phyloP scores from a whole-genome alignment of 2,329 filamentous ascomycete genomes.

The Xylaria sp. region DNA sequence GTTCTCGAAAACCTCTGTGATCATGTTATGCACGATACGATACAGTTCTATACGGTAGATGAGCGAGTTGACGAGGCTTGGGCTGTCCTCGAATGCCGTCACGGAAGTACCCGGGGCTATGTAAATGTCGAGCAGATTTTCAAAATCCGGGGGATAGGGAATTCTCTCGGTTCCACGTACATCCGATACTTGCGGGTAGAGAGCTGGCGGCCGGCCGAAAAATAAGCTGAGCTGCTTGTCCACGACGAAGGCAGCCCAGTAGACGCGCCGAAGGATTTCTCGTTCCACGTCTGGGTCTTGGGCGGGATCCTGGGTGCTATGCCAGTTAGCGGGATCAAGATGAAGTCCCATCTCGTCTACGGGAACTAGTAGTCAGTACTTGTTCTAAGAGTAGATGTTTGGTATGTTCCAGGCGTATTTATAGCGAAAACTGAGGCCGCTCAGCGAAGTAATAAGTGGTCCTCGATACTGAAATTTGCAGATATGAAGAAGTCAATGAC shows the following conservation, averaged over 20 bases:
- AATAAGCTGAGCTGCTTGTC: conserved; percentile 63
- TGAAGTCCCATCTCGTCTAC: conserved; percentile 62
- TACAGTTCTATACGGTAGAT: conserved; percentile 60
- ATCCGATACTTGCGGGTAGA: conserved; percentile 61
- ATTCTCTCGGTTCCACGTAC: conserved; percentile 60
- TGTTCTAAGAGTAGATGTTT: background rate
- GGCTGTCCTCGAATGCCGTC: conserved; percentile 59
- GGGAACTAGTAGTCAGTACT: conserved; percentile 2
- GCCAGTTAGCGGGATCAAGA: conserved; percentile 62
- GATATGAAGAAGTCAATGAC: conserved; percentile 1
- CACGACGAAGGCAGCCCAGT: conserved; percentile 62
- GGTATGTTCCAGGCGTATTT: background rate
- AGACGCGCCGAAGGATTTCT: conserved; percentile 60
- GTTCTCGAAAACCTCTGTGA: conserved; percentile 62
- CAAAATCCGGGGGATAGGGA: conserved; percentile 61
- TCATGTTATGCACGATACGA: conserved; percentile 61
- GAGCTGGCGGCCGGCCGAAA: conserved; percentile 61
- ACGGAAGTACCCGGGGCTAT: conserved; percentile 56
- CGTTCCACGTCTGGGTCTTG: conserved; percentile 54
- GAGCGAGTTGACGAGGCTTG: conserved; percentile 56
- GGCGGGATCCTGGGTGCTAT: conserved; percentile 52
- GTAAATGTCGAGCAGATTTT: conserved; percentile 59
- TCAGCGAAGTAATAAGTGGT: background rate
- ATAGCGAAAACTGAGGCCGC: background rate
- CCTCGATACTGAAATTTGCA: background rate